phyloP scores from a whole-genome alignment of 2,329 filamentous ascomycete species.

The Sporothrix schenckii region DNA sequence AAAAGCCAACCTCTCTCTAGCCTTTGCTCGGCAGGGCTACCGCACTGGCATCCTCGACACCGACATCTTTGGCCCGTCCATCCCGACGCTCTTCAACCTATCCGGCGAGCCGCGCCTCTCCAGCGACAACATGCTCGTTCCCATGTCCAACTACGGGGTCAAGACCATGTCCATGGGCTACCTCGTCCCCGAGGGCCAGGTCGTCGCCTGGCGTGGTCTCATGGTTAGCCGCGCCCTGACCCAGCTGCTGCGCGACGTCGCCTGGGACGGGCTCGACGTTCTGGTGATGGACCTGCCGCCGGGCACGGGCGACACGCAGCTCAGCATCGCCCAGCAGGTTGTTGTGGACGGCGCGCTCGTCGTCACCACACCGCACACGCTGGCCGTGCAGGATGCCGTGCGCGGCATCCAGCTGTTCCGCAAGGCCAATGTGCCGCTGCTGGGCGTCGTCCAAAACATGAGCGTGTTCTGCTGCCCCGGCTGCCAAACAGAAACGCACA shows the following conservation, averaged over 20 bases:
- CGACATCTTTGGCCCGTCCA: constrained; percentile 94
- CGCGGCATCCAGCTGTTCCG: constrained; percentile 93
- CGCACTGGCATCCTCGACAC: constrained; percentile 88
- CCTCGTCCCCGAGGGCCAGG: constrained; percentile 74
- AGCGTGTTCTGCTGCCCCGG: constrained; percentile 78
- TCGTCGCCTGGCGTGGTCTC: constrained; percentile 91
- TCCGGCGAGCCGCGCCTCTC: constrained; percentile 77
- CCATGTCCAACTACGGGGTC: constrained; percentile 89
- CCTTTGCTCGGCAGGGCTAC: constrained; percentile 80
- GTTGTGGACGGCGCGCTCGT: constrained; percentile 85
- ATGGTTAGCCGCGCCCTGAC: constrained; percentile 99
- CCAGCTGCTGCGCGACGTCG: constrained; percentile 91
- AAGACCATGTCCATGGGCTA: constrained; percentile 99
- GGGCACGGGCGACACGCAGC: constrained; percentile 91
- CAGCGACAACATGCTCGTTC: constrained; percentile 75
- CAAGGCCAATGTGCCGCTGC: constrained; percentile 75
- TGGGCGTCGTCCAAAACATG: constrained; percentile 95
- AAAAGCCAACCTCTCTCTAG: constrained; percentile 75
- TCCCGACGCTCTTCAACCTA: constrained; percentile 86
- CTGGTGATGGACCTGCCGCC: constrained; percentile 90
- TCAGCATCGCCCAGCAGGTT: constrained; percentile 95
- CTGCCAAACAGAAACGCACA: constrained; percentile 71
- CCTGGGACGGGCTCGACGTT: constrained; percentile 87
- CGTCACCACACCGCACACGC: constrained; percentile 89
- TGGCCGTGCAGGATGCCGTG: constrained; percentile 87